These are phyloP conservation scores for Penicillium verhagenii DNA, from an alignment of 495 filamentous ascomycete species.

Conservation along the genomic window DNA sequence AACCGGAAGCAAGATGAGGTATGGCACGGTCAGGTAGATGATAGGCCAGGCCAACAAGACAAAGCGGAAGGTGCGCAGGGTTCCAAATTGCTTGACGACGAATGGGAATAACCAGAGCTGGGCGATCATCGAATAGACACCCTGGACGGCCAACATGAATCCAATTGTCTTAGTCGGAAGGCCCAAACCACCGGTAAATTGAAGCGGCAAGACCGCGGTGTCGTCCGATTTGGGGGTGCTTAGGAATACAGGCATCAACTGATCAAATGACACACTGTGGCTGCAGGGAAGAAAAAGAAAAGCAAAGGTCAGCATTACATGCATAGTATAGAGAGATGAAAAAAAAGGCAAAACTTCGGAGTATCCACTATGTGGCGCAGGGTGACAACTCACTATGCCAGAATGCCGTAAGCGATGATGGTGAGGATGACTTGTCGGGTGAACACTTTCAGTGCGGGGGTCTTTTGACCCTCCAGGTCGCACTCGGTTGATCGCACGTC, in stretches of 20 bases:
- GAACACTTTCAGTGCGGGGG: conserved; percentile 57
- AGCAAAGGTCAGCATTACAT: conserved; percentile 7
- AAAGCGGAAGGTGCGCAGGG: conserved; percentile 74
- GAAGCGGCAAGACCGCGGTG: conserved; percentile 68
- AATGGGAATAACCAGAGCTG: conserved; percentile 82
- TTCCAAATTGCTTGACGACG: conserved; percentile 68
- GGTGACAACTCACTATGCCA: conserved; percentile 79
- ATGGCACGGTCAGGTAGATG: conserved; percentile 84
- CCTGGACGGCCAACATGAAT: conserved; percentile 82
- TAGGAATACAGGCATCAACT: conserved; percentile 87
- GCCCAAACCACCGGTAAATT: conserved; percentile 84
- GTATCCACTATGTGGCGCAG: conserved; percentile 2
- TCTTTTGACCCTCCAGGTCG: conserved; percentile 48
- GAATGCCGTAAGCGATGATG: conserved; percentile 85
- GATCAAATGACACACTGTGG: conserved; percentile 89
- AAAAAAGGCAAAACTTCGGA: conserved; percentile 5
- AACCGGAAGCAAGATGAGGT: conserved; percentile 79
- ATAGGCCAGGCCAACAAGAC: conserved; percentile 81
- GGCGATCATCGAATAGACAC: conserved; percentile 81
- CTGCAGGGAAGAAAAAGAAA: conserved; percentile 47
- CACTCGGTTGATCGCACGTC: conserved; percentile 31
- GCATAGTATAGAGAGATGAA: background rate
- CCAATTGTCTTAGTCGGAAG: conserved; percentile 80
- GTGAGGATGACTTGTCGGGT: conserved; percentile 78
- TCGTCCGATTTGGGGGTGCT: conserved; percentile 64